phyloP scores from a whole-genome alignment of 257 asterid species.

The Solanum virginianum region DNA sequence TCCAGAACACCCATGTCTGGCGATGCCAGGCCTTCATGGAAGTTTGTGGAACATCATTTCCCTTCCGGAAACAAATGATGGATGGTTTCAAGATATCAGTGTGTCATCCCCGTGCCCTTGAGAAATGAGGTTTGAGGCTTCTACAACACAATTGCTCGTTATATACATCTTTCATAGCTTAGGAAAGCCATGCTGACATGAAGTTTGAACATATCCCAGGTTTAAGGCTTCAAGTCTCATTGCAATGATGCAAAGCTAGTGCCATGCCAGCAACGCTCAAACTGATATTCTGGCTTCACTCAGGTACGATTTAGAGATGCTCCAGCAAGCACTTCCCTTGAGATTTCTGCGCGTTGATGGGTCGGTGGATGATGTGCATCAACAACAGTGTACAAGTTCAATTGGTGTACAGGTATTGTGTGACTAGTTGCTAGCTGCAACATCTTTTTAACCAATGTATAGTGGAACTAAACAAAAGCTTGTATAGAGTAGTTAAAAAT shows the following conservation, averaged over 20 bases:
- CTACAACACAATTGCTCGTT: background rate
- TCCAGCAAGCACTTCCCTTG: background rate
- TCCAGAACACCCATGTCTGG: background rate
- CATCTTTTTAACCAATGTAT: background rate
- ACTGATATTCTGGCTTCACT: background rate
- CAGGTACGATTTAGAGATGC: background rate
- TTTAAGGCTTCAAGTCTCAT: background rate
- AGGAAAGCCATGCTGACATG: background rate
- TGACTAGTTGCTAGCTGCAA: background rate
- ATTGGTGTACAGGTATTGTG: background rate
- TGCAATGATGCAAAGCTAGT: background rate
- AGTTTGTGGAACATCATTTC: conserved; percentile 15
- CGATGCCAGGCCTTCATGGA: conserved; percentile 3
- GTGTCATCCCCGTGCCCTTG: background rate
- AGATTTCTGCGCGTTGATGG: background rate
- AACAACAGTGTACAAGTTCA: background rate
- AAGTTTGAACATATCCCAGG: background rate
- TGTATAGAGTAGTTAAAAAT: background rate
- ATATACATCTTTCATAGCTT: background rate
- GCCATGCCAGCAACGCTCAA: background rate
- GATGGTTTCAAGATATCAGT: background rate
- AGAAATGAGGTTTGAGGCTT: background rate
- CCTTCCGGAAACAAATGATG: background rate
- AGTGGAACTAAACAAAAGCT: background rate
- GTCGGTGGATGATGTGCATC: background rate